Base-by-base conservation (phyloP, 371 early-diverging fungal genomes). In the Circinella minor region DNA sequence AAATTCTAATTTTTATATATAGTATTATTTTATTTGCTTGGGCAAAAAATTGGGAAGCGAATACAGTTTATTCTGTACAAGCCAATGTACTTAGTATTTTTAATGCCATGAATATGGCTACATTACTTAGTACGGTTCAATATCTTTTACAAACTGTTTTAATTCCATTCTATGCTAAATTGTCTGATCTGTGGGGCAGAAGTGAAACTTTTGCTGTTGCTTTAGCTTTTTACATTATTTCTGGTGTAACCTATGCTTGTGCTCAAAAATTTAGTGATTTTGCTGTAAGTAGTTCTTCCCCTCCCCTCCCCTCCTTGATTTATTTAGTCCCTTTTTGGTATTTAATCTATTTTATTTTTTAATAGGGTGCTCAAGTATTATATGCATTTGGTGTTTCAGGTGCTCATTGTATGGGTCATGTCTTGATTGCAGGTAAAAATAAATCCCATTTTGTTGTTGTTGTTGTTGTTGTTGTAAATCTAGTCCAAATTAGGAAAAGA, bases 361-460 rank as follows among this genome's bases (percentile, higher is more conserved):
- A 34, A 57, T 39, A 76, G 77, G 77, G 77, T 7, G 84, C 82
- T 20, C 82, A 81, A 68, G 80, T 84, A 7, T 11, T 73, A 1
- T 81, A 78, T 51, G 80, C 80, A 15, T 74, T 84, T 13, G 82
- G 84, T 55, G 71, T 74, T 43, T 77, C 82, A 2, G 84, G 81
- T 63, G 77, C 77, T 59, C 66, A 68, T 36, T 72, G 79, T 36
- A 59, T 84, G 27, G 81, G 81, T 15, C 82, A 79, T 38, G 74
- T 84, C 49, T 70, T 84, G 46, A 80, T 84, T 70, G 81, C 79
- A n/a, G 81, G 81, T 81, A 77, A 60, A n/a, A n/a, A n/a, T n/a
- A n/a, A n/a, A n/a, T n/a, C n/a, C n/a, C n/a, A n/a, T n/a, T n/a
- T n/a, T n/a, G n/a, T n/a, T n/a, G n/a, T n/a, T n/a, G n/a, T n/a